Base-by-base conservation (phyloP, 2,329 filamentous ascomycete species). In the Xylaria polymorpha region DNA sequence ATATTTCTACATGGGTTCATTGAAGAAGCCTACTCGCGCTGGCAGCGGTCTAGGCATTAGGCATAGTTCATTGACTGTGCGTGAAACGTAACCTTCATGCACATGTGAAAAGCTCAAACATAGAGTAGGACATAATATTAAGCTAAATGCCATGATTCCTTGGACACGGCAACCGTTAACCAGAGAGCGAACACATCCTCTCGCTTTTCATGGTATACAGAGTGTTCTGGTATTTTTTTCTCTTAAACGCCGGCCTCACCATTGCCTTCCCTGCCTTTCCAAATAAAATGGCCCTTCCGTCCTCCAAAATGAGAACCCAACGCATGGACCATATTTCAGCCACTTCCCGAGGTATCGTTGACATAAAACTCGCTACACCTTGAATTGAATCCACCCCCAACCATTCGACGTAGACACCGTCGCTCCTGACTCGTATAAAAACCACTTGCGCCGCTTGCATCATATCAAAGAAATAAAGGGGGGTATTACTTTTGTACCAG, bases 191-290 rank as follows among this genome's bases (percentile, higher is more conserved):
- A 61, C 35, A 15, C 41, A 41, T 18, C 32, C 37, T 15, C 55
- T 53, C 56, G 59, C 55, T 60, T 64, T 62, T 69, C 48, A 6
- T 69, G 60, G 41, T 67, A 64, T 69, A 69, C 67, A 69, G 56
- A 60, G 64, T 63, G 57, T 55, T 69, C 48, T 61, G 64, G 35
- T 50, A 67, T 43, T 43, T 35, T 15, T 69, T 69, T 64, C 41
- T 67, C 59, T 64, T 20, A 20, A 69, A 69, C 64, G 67, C 67
- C 67, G 37, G 44, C 59, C 55, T 50, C 41, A n/a, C 59, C 60
- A 50, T 37, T 56, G 20, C 64, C 41, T 48, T 32, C 64, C 64
- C 61, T 56, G 44, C 67, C 67, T 66, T 61, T 39, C 53, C 60
- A 15, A 32, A 25, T 41, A 61, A 43, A 56, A 51, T 50, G 12